These are phyloP conservation scores for Paramecium primaurelia DNA, from an alignment of 73 alveolate species.

Conservation along the genomic window DNA sequence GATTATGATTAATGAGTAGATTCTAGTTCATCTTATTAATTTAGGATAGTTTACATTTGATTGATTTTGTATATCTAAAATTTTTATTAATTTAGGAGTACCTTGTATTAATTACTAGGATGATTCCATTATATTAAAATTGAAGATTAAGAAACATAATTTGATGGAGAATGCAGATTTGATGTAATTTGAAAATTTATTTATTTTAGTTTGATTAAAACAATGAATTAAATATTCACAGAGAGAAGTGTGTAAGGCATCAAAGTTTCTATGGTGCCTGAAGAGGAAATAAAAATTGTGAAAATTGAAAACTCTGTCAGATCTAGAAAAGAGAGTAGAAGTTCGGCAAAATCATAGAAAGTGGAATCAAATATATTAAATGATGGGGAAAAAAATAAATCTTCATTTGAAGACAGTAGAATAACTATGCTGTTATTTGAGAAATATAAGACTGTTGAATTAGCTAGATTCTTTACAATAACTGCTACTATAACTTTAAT, in stretches of 20 bases:
- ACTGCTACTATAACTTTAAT: neutral
- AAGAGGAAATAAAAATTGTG: neutral
- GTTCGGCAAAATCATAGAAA: neutral
- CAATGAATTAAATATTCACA: neutral
- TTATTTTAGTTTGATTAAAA: neutral
- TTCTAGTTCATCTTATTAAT: too few relatives aligned
- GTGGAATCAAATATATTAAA: neutral
- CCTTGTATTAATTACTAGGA: neutral
- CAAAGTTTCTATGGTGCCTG: neutral
- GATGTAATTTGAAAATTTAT: neutral
- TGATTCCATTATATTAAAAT: neutral
- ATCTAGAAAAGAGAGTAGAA: neutral
- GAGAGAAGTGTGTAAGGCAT: neutral
- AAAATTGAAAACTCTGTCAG: neutral
- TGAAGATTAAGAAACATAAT: neutral
- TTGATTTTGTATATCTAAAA: too few relatives aligned
- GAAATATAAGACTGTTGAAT: constrained; percentile 22
- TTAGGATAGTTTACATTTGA: too few relatives aligned
- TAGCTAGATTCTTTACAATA: neutral
- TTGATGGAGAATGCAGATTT: neutral
- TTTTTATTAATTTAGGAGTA: too few relatives aligned
- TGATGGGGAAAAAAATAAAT: constrained; percentile 4
- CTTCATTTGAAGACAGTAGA: constrained; percentile 40
- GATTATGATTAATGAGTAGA: too few relatives aligned
- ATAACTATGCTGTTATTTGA: constrained; percentile 30